Evolutionary conservation across 2,329 filamentous ascomycete genomes (phyloP).

Genomic region (Tolypocladium inflatum): DNA sequence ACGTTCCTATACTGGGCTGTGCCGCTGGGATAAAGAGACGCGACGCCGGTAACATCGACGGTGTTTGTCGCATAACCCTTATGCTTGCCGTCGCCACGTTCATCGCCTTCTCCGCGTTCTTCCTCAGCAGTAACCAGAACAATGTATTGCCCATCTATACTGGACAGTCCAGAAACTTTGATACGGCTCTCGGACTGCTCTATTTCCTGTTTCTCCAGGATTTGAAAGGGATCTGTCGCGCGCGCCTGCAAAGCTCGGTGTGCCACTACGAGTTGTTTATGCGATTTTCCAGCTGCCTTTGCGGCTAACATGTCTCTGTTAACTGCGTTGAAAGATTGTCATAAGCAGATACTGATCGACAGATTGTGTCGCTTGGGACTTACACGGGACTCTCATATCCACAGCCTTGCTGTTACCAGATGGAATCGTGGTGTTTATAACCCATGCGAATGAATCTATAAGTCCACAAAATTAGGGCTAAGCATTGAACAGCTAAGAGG

Average conservation of each 20-base stretch:
- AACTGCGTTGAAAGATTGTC: neutral
- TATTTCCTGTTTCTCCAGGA: neutral
- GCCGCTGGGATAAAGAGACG: neutral
- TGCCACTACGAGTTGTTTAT: neutral
- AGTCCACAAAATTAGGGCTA: no score
- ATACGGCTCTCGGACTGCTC: neutral
- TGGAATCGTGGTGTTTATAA: neutral
- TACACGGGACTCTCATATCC: neutral
- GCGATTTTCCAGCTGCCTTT: neutral
- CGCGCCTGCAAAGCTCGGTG: neutral
- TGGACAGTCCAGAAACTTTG: neutral
- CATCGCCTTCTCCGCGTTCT: neutral
- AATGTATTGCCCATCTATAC: neutral
- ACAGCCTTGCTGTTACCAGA: neutral
- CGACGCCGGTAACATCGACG: neutral
- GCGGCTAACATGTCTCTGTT: neutral
- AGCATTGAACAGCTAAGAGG: neutral
- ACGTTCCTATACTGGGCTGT: neutral
- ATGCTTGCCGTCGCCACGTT: neutral
- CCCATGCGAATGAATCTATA: conserved; percentile 1
- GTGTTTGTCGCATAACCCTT: neutral
- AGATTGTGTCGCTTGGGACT: neutral
- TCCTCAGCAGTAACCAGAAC: neutral
- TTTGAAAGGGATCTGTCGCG: neutral
- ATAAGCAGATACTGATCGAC: neutral